phyloP scores from a whole-genome alignment of 1,284 basidiomycete genomes.

The Irpex rosettiformis region DNA sequence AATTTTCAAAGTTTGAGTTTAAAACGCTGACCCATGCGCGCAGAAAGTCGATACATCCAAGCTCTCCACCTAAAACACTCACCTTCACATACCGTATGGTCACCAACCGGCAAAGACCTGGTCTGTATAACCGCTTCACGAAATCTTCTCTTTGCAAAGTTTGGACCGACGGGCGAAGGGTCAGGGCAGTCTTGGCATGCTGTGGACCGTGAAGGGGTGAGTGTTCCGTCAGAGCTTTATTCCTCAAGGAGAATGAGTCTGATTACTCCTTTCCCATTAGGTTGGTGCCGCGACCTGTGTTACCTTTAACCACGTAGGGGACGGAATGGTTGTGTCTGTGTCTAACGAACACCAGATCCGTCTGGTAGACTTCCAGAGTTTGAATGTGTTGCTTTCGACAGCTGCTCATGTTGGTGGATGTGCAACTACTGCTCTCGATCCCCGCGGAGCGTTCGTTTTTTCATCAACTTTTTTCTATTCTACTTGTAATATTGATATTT shows the following conservation, averaged over 20 bases:
- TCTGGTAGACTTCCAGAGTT: conserved; percentile 62
- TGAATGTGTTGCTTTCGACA: conserved; percentile 51
- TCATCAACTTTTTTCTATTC: neutral
- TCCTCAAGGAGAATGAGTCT: neutral
- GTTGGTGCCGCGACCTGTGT: conserved; percentile 51
- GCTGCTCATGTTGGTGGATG: conserved; percentile 78
- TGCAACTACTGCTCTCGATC: conserved; percentile 68
- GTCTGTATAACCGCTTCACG: conserved; percentile 59
- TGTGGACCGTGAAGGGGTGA: conserved; percentile 45
- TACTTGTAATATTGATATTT: neutral
- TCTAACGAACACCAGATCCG: conserved; percentile 60
- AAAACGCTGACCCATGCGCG: too few species aligned
- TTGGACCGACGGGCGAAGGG: conserved; percentile 50
- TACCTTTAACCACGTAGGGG: conserved; percentile 69
- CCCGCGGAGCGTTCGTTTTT: conserved; percentile 54
- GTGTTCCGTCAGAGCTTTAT: conserved; percentile 6
- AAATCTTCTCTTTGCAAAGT: conserved; percentile 55
- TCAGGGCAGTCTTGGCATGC: conserved; percentile 58
- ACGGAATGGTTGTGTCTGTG: conserved; percentile 62
- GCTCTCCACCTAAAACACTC: conserved; percentile 51
- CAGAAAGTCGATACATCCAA: conserved; percentile 68
- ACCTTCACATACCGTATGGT: conserved; percentile 62
- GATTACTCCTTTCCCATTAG: conserved; percentile 3
- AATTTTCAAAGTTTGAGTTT: too few species aligned
- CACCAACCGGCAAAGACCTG: conserved; percentile 65